Conservation (phyloP, 306 rosid species). For the Prunus campanulata region DNA sequence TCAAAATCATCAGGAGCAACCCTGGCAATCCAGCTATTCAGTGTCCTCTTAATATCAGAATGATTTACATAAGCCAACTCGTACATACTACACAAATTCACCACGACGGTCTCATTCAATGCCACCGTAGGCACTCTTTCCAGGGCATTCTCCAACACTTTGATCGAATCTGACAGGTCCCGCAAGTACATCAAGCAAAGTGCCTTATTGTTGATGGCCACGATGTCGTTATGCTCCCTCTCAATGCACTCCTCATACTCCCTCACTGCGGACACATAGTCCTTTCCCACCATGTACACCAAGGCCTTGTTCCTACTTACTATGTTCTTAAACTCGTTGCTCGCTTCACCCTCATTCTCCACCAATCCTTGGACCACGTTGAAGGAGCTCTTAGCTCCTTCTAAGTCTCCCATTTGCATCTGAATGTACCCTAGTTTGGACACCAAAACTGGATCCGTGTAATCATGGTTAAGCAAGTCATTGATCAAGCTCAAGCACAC, state of each 20-base stretch:
- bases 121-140: slow-evolving; percentile 90
- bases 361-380: slow-evolving; percentile 46
- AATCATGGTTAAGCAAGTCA: slow-evolving; percentile 40
- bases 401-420: slow-evolving; percentile 80
- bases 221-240: slow-evolving; percentile 60
- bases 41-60: slow-evolving; percentile 80
- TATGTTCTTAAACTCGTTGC: slow-evolving; percentile 51
- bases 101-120: slow-evolving; percentile 74
- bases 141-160: slow-evolving; percentile 78
- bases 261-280: slow-evolving; percentile 89
- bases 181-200: slow-evolving; percentile 90
- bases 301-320: slow-evolving; percentile 78
- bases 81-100: slow-evolving; percentile 93
- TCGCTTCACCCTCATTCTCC: slow-evolving; percentile 37
- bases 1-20: slow-evolving; percentile 98
- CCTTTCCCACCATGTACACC: slow-evolving; percentile 79
- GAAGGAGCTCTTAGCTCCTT: slow-evolving; percentile 73
- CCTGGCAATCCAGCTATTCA: slow-evolving; percentile 88
- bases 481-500: slow-evolving; percentile 59
- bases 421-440: slow-evolving; percentile 84
- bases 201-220: slow-evolving; percentile 82
- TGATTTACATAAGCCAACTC: slow-evolving; percentile 95
- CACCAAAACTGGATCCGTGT: slow-evolving; percentile 48
- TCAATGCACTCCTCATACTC: slow-evolving; percentile 90
- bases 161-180: slow-evolving; percentile 91